Evolutionary conservation across 352 stramenopile species (phyloP), one percentile per base, ranked within the genome.

Genomic region (Pythium aristosporum): DNA sequence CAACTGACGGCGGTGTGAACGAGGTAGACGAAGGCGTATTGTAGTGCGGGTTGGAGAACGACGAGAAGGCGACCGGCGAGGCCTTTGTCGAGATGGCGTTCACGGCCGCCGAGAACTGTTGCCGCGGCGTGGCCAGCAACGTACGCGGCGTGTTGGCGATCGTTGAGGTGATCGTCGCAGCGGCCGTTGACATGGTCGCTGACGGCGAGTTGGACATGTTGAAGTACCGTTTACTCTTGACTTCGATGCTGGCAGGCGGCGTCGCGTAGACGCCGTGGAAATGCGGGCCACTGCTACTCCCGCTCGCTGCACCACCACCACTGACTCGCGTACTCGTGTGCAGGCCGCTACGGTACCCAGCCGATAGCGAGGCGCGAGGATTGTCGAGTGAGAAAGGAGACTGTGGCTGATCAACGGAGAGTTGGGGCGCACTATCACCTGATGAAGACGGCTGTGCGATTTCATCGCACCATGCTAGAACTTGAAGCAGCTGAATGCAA

Each of bases 11-110:
- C 8, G 43, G 50, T 3, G 30, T 49, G 0, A 47, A 36, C 10
- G 46, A 41, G 0, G 57, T 54, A 4, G 64, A 41, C 0, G 57
- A 63, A 5, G 64, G 44, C 11, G 46, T 61, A 12, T 36, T 57
- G 55, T 70, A 30, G 39, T 53, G 55, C 8, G 41, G 53, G 59
- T 82, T 68, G 20, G 80, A 75, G 50, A 90, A 88, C 4, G 77
- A 76, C 10, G 71, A 72, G 61, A 91, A 90, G 16, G 82, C 67
- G n/a, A 80, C 67, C 16, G 84, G 84, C 0, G 84, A 80, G 2
- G 82, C 79, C 57, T 91, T 93, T 0, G 82, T 89, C 18, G 83
- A 92, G 16, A 91, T 86, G 8, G 80, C 82, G 59, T 73, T 92
- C 49, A 94, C 79, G 7, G 85, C 86, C 3, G 87, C 85, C 0